Evolutionary conservation across 2,329 filamentous ascomycete genomes (phyloP), one percentile per base, ranked within the genome.

Genomic region (Talaromyces sp.): DNA sequence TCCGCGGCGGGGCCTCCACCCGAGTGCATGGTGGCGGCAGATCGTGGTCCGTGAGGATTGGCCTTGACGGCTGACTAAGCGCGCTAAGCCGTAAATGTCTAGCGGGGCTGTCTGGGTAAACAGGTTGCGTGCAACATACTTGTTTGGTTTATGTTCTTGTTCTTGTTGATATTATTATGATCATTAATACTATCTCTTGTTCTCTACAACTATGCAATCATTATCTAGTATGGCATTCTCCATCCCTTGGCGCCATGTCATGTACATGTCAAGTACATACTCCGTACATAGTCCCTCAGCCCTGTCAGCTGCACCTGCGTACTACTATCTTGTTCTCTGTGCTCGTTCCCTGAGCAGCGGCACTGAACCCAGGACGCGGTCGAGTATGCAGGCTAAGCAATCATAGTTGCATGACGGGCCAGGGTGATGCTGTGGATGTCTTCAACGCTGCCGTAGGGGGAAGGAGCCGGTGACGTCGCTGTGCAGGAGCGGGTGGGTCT

Each of bases 1-100:
- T 17, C 52, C 52, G 28, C 47, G 42, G 58, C 52, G 54, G 42
- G 59, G 59, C 36, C 33, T 15, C 47, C 55, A 59, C 58, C 33
- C 51, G 60, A 27, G 47, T 60, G 61, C 61, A 60, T 59, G 57
- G 61, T 57, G 57, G 61, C 61, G 61, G 61, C 53, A 57, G 61
- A 63, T 63, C 61, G 47, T 60, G 61, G 57, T 62, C 28, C 59
- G 54, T 56, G 54, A 56, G 19, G 54, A 56, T 36, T 27, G 25
- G 49, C 17, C 49, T 39, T 42, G 33, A 39, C 54, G n/a, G 54
- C 39, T 56, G 54, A 36, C 30, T 39, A 42, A 30, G 30, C 3
- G 17, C 52, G 8, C 52, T 53, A 53, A 5, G 3, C 17, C n/a
- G 8, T 3, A 10, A 3, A 15, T 5, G 36, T 11, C 36, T 42